Evolutionary conservation across 768 basidiomycete species (phyloP).

Genomic region (Chalciporus pseudorubinellus): DNA sequence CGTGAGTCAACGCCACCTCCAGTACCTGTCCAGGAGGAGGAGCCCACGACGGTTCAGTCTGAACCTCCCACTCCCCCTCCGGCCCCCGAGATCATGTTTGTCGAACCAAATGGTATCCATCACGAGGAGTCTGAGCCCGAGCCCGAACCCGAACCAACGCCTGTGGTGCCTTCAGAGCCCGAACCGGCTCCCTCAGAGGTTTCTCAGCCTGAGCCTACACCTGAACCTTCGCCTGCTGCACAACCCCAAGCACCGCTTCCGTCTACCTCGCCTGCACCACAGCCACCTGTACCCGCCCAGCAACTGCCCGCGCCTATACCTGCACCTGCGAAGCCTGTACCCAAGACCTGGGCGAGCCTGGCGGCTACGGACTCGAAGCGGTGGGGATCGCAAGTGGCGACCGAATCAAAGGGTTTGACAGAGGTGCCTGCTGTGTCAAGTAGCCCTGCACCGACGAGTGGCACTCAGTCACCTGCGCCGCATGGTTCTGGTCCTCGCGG

Average conservation of each 20-base stretch:
- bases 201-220: slow-evolving; percentile 29
- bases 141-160: slow-evolving; percentile 25
- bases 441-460: slow-evolving; percentile 44
- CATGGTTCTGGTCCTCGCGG: slow-evolving; percentile 33
- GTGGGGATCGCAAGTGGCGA: slow-evolving; percentile 82
- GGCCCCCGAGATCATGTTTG: slow-evolving; percentile 39
- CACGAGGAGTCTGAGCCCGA: slow-evolving; percentile 34
- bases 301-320: slow-evolving; percentile 28
- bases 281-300: slow-evolving; percentile 28
- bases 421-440: slow-evolving; percentile 49
- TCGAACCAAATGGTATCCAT: slow-evolving; percentile 42
- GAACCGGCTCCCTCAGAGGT: slow-evolving; percentile 27
- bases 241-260: slow-evolving; percentile 9
- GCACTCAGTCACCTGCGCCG: slow-evolving; percentile 33
- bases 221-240: slow-evolving; percentile 18
- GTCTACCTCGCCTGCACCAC: slow-evolving; percentile 28
- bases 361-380: slow-evolving; percentile 80
- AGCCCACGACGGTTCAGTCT: slow-evolving; percentile 38
- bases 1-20: slow-evolving; percentile 30
- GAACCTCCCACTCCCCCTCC: slow-evolving; percentile 34
- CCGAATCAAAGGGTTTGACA: slow-evolving; percentile 72
- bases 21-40: slow-evolving; percentile 34
- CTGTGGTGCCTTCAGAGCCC: slow-evolving; percentile 23
- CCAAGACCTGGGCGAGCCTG: slow-evolving; percentile 90
- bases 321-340: slow-evolving; percentile 43